Conservation (phyloP, 805 yeast species). For the Ogataea populi-albae region DNA sequence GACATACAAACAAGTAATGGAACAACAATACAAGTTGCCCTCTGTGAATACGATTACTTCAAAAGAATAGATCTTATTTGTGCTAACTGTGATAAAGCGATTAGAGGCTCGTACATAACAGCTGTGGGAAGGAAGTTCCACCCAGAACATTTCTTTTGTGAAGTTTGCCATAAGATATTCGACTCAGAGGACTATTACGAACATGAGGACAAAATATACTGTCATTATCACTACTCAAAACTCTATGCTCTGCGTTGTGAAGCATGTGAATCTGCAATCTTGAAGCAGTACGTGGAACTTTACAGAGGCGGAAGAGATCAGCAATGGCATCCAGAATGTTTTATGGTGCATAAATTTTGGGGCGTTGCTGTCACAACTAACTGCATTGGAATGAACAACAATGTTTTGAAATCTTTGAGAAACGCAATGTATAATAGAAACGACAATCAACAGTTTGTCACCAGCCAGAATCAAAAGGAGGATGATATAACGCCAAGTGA, state of each 20-base stretch:
- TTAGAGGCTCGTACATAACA: constrained; percentile 90
- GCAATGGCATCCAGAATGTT: constrained; percentile 99
- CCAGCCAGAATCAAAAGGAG: neutral
- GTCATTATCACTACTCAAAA: constrained; percentile 90
- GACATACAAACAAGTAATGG: constrained; percentile 40
- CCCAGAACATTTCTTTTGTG: constrained; percentile 92
- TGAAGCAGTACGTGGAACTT: constrained; percentile 91
- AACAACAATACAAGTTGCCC: constrained; percentile 45
- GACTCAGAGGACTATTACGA: constrained; percentile 93
- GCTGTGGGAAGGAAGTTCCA: constrained; percentile 92
- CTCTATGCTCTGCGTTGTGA: constrained; percentile 85
- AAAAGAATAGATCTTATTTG: constrained; percentile 83
- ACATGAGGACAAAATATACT: constrained; percentile 75
- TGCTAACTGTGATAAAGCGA: constrained; percentile 75
- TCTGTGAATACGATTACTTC: constrained; percentile 93
- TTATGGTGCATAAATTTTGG: constrained; percentile 97
- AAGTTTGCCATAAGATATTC: constrained; percentile 79
- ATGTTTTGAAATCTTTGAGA: constrained; percentile 9
- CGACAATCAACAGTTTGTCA: constrained; percentile 22
- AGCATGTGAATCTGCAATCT: constrained; percentile 87
- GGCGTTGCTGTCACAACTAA: constrained; percentile 73
- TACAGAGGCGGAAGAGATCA: constrained; percentile 87
- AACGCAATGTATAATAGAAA: constrained; percentile 5
- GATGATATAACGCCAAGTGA: constrained; percentile 36
- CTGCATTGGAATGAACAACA: constrained; percentile 44